These are phyloP conservation scores for Papiliotrema nemorosa DNA, from an alignment of 1,284 basidiomycete species.

Conservation along the genomic window DNA sequence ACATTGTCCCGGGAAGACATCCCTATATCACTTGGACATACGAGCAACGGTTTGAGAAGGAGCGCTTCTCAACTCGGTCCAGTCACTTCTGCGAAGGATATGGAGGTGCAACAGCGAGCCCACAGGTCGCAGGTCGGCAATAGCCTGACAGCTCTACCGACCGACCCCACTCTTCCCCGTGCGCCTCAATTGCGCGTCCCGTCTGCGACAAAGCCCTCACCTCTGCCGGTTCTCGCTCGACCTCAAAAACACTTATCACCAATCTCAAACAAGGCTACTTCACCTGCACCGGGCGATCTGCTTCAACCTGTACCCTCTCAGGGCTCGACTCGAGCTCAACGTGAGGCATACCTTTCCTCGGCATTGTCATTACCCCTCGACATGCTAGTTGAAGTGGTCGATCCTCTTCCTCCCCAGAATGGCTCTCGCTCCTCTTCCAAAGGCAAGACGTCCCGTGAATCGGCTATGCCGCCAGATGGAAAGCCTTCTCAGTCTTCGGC, in stretches of 20 bases:
- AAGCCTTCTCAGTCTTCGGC: no score
- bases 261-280: not conserved
- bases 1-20: no score
- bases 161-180: no score
- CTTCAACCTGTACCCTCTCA: conserved; percentile 11
- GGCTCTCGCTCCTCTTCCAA: no score
- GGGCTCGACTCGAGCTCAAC: conserved; percentile 14
- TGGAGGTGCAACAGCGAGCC: no score
- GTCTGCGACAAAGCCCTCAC: not conserved
- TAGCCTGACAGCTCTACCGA: no score
- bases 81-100: no score
- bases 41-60: no score
- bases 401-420: not conserved
- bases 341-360: conserved; percentile 36
- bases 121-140: no score
- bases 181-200: not conserved
- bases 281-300: conserved; percentile 5
- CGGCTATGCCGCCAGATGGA: no score
- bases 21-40: no score
- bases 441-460: conserved; percentile 8
- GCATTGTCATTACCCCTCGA: conserved; percentile 36
- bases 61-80: no score
- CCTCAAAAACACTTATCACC: not conserved
- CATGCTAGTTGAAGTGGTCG: conserved; percentile 21
- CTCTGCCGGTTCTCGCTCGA: not conserved